Evolutionary conservation across 2,329 filamentous ascomycete genomes (phyloP), one percentile per base, ranked within the genome.

Genomic region (Byssochlamys sp.): DNA sequence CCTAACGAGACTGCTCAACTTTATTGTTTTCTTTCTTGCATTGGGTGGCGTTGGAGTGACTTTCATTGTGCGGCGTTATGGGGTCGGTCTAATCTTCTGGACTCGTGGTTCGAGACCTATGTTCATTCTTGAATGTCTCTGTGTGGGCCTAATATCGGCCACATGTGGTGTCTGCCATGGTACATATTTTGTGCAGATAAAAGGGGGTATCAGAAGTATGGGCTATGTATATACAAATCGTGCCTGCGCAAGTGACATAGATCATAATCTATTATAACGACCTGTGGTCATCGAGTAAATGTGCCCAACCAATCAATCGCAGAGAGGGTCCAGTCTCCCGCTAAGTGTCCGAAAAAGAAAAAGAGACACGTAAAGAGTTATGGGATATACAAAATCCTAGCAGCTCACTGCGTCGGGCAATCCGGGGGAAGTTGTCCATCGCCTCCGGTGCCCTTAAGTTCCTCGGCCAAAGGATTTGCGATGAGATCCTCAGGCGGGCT

Each of bases 401-500:
- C 39, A 24, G n/a, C 53, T 65, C 69, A 86, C 74, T 87, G 84
- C 64, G 82, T 83, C 10, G 82, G 81, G 72, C 85, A 88, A 45
- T 84, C 82, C 31, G 78, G 73, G 53, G 85, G 80, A 55, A 83
- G 72, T 19, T 50, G 55, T 60, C 81, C 81, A 31, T 79, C 78
- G 62, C 92, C 89, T 68, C 92, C 89, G 19, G 89, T 88, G 54
- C 88, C 88, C 57, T 86, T 85, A 83, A 95, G 88, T 69, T 96
- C 90, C 57, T 91, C 92, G 57, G 73, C 67, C 39, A 75, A 69
- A 4, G 75, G 75, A 52, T 75, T 75, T 19, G 73, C 67, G 14
- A 99, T 88, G 19, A 99, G 78, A 72, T 97, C 94, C 39, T 89
- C 81, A 0, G 94, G 94, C 51, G 94, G 94, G 24, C 89, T 91